Base-by-base conservation (phyloP, 108 stramenopile genomes). In the Aurantiochytrium sp. region DNA sequence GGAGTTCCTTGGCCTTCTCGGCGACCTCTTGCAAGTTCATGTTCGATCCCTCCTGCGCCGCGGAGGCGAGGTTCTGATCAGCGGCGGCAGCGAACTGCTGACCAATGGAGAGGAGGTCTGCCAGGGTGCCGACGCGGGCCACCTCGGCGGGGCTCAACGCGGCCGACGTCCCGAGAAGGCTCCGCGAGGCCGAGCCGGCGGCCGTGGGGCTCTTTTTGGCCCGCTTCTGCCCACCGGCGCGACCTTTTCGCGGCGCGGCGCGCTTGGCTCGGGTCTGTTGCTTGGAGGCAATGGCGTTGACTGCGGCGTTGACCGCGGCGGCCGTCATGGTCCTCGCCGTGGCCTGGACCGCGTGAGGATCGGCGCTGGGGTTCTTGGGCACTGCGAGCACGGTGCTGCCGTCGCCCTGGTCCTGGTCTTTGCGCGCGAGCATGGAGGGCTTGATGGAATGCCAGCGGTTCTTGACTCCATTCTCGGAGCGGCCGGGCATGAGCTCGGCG, bases 401-500 rank as follows among this genome's bases (percentile, higher is more conserved):
- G 6, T 2, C 45, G 27, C 1, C 45, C 17, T 15, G 8, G 10
- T 81, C 4, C 42, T 48, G 73, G 30, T 41, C 73, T 0, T 81
- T 81, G 42, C 73, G 39, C 15, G 45, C 73, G 10, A 81, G 45
- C 39, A 48, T 48, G 45, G 73, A 41, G 6, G 73, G 73, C 45
- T 81, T 81, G 30, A 81, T 81, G n/a, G 73, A 81, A n/a, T 81
- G 73, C 73, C 73, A 81, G 27, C 73, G 39, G 39, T 81, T 81
- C 73, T 81, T 81, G 73, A 81, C 73, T 12, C 73, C 73, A 24
- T 81, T 81, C 45, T 81, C 73, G n/a, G 73, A 81, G 6, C 73
- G 73, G 22, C 97, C 97, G 27, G 91, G 92, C 54, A 97, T 89
- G 54, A 94, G 91, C 85, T 95, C 94, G 19, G 97, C 95, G 86